Percentiles rank a stretch among this genome's conserved stretches.
Conservation (phyloP, 495 filamentous ascomycete species). For the Talaromyces adpressus region DNA sequence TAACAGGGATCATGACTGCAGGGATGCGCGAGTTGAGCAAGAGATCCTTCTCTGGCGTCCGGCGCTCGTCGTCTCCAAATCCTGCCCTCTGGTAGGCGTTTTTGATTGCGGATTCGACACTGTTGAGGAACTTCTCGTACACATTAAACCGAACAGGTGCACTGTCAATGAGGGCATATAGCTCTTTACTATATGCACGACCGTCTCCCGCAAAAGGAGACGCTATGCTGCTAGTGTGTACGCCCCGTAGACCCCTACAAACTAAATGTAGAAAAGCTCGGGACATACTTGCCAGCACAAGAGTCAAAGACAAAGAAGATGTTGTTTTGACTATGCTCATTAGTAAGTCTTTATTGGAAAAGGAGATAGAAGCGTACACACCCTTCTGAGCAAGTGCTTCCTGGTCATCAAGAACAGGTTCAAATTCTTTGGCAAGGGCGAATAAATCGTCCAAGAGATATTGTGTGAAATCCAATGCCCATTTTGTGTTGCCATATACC, state of each 20-base stretch:
- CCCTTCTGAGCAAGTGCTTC: constrained; percentile 37
- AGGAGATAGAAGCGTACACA: background rate
- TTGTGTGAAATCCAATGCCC: constrained; percentile 61
- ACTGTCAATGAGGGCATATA: constrained; percentile 32
- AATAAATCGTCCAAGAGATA: constrained; percentile 65
- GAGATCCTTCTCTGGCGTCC: constrained; percentile 40
- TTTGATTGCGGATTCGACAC: constrained; percentile 39
- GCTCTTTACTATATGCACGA: constrained; percentile 34
- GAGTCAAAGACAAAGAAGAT: constrained; percentile 54
- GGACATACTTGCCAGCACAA: constrained; percentile 66
- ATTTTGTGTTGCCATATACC: constrained; percentile 44
- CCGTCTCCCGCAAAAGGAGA: constrained; percentile 26
- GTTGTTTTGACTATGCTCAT: constrained; percentile 32
- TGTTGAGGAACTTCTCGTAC: constrained; percentile 42
- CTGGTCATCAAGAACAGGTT: constrained; percentile 29
- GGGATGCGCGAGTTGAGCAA: constrained; percentile 39
- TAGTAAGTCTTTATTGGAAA: constrained; percentile 25
- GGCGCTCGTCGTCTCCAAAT: constrained; percentile 40
- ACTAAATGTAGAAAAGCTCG: constrained; percentile 62
- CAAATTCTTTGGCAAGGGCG: constrained; percentile 49
- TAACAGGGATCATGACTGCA: constrained; percentile 32
- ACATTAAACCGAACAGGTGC: constrained; percentile 37
- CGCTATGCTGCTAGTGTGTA: constrained; percentile 28
- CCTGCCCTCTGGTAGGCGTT: constrained; percentile 38
- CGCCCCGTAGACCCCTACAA: constrained; percentile 53